Conservation (phyloP, 2,329 filamentous ascomycete species). For the Ophiostoma angusticollis region DNA sequence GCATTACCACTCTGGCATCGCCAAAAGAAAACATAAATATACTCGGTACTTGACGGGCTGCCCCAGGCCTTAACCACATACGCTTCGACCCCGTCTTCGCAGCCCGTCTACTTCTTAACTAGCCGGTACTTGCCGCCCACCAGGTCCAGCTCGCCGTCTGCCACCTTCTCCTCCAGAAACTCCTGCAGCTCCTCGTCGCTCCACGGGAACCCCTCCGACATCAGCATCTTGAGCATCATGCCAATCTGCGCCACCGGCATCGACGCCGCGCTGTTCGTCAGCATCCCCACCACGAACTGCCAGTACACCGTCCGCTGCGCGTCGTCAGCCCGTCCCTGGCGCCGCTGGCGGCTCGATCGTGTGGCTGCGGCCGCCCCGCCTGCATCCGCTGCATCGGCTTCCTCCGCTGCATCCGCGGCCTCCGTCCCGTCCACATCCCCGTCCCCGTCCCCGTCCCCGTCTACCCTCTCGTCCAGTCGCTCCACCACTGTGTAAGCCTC, state of each 20-base stretch:
- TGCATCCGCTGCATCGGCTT: slow-evolving; percentile 15
- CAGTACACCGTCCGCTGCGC: slow-evolving; percentile 58
- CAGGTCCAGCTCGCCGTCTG: slow-evolving; percentile 55
- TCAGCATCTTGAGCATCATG: slow-evolving; percentile 91
- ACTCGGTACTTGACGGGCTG: too few relatives aligned
- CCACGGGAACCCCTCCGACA: slow-evolving; percentile 79
- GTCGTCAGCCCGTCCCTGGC: slow-evolving; percentile 36
- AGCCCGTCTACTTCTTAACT: slow-evolving; percentile 39
- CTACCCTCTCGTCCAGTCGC: too few relatives aligned
- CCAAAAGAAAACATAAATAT: too few relatives aligned
- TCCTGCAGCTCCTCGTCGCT: slow-evolving; percentile 77
- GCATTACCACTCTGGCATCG: too few relatives aligned
- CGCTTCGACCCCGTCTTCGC: too few relatives aligned
- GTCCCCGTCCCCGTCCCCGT: too few relatives aligned
- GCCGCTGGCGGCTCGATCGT: slow-evolving; percentile 20
- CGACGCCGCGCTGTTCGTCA: slow-evolving; percentile 72
- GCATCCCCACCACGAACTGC: slow-evolving; percentile 88
- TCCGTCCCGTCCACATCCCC: too few relatives aligned
- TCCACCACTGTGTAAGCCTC: slow-evolving; percentile 58
- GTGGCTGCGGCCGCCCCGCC: slow-evolving; percentile 16
- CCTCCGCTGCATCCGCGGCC: slow-evolving; percentile 19
- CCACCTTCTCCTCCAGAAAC: slow-evolving; percentile 69
- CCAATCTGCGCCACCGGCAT: slow-evolving; percentile 73
- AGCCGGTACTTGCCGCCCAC: slow-evolving; percentile 58
- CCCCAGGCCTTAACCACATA: too few relatives aligned